A percentile compares a stretch with the other conserved stretches of the same genome.
phyloP scores from a whole-genome alignment of 345 rosid species.

The Moricandia moricandioides region DNA sequence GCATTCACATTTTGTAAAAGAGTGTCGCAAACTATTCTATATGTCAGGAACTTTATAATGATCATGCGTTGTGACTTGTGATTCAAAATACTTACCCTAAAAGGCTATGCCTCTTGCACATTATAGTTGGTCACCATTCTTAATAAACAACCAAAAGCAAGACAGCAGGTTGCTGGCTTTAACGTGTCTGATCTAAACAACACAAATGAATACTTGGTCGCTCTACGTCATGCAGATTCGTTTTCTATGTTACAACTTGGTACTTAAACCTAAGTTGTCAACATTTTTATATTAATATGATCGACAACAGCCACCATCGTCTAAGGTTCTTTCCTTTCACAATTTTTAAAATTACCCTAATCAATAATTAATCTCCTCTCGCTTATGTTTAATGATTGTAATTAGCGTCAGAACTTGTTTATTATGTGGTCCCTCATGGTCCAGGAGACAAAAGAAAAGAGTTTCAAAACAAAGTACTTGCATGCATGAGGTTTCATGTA shows the following conservation, averaged over 20 bases:
- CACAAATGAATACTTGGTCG: conserved; percentile 26
- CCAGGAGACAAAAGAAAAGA: background rate
- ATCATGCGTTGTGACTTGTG: background rate
- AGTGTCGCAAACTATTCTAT: background rate
- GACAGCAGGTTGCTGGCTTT: conserved; percentile 25
- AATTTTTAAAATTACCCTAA: conserved; percentile 26
- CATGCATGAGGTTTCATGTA: conserved; percentile 33
- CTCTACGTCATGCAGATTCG: conserved; percentile 36
- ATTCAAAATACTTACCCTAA: background rate
- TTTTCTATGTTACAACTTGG: conserved; percentile 38
- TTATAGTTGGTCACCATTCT: conserved; percentile 9
- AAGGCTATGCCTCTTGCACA: conserved; percentile 23
- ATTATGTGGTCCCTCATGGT: conserved; percentile 23
- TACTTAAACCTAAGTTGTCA: conserved; percentile 25
- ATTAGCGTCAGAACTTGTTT: conserved; percentile 27
- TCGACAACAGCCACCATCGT: background rate
- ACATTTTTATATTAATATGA: conserved; percentile 2
- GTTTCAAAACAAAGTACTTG: conserved; percentile 15
- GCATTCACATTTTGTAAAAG: background rate
- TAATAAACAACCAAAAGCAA: conserved; percentile 5
- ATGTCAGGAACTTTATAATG: conserved; percentile 1
- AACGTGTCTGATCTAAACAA: conserved; percentile 34
- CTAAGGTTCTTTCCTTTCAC: background rate
- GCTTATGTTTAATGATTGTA: conserved; percentile 33
- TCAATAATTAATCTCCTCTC: conserved; percentile 23